Evolutionary conservation across 2,329 filamentous ascomycete genomes (phyloP).

Genomic region (Fusarium secorum): DNA sequence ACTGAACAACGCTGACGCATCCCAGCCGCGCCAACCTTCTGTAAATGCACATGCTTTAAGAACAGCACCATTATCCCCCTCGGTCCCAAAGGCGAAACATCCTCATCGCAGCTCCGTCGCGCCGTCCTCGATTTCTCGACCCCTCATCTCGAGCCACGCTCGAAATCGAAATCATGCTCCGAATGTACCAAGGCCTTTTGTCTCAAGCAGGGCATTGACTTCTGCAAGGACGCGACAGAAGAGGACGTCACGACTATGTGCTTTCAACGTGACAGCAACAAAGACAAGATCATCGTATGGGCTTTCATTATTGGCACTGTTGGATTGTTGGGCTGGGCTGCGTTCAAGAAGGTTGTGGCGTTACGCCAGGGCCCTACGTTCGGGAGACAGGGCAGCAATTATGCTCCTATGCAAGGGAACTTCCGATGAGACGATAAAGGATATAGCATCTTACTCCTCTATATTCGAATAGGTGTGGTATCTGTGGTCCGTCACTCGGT

Average conservation of each 20-base stretch:
- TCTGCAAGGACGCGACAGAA: constrained; percentile 69
- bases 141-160: constrained; percentile 40
- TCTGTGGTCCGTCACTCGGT: not conserved
- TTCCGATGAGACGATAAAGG: constrained; percentile 22
- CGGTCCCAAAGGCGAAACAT: constrained; percentile 52
- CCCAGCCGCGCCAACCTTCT: constrained; percentile 68
- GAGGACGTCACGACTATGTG: constrained; percentile 69
- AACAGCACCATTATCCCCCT: constrained; percentile 73
- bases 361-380: constrained; percentile 46
- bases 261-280: constrained; percentile 72
- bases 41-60: constrained; percentile 75
- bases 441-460: not conserved
- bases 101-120: constrained; percentile 34
- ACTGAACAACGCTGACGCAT: constrained; percentile 31
- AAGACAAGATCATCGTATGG: constrained; percentile 73
- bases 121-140: constrained; percentile 33
- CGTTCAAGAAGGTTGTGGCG: constrained; percentile 58
- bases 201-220: constrained; percentile 65
- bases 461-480: not conserved
- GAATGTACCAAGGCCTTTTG: constrained; percentile 73
- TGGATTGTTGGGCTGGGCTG: constrained; percentile 68
- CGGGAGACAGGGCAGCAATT: constrained; percentile 41
- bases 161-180: constrained; percentile 59
- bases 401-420: constrained; percentile 43
- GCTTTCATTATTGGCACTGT: constrained; percentile 67